These are phyloP conservation scores for Geranium brycei DNA, from an alignment of 345 rosid species.

Conservation along the genomic window DNA sequence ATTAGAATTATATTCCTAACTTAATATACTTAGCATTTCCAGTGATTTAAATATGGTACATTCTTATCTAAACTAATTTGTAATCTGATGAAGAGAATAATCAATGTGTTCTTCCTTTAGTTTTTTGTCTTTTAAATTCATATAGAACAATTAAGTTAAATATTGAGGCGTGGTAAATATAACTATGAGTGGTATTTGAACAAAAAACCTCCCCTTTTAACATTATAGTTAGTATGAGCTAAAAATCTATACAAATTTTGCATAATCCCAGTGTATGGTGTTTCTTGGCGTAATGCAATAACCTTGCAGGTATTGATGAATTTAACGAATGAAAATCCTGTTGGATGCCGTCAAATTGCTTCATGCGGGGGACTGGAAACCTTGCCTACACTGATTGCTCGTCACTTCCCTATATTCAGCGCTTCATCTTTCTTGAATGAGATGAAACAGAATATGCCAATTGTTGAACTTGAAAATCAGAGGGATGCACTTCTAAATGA, in stretches of 20 bases:
- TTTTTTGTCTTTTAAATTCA: no score
- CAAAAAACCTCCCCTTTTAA: no score
- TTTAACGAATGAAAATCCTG: conserved; percentile 75
- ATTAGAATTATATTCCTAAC: no score
- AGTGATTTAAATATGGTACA: no score
- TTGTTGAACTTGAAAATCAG: conserved; percentile 15
- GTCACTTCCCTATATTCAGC: conserved; percentile 63
- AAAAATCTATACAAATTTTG: no score
- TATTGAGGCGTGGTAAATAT: neutral
- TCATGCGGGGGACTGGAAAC: conserved; percentile 71
- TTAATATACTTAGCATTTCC: no score
- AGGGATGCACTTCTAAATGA: conserved; percentile 54
- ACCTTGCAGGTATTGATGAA: conserved; percentile 74
- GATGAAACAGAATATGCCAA: conserved; percentile 19
- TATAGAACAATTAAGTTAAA: no score
- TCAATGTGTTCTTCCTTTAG: no score
- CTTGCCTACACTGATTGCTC: conserved; percentile 58
- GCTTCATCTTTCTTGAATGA: conserved; percentile 22
- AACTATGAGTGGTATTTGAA: no score
- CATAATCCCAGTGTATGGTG: neutral
- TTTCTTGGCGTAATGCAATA: neutral
- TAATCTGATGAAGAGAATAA: no score
- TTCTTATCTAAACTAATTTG: no score
- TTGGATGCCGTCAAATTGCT: conserved; percentile 80
- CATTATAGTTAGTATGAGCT: neutral